Evolutionary conservation across 345 rosid genomes (phyloP).

Genomic region (Microthlaspi erraticum): DNA sequence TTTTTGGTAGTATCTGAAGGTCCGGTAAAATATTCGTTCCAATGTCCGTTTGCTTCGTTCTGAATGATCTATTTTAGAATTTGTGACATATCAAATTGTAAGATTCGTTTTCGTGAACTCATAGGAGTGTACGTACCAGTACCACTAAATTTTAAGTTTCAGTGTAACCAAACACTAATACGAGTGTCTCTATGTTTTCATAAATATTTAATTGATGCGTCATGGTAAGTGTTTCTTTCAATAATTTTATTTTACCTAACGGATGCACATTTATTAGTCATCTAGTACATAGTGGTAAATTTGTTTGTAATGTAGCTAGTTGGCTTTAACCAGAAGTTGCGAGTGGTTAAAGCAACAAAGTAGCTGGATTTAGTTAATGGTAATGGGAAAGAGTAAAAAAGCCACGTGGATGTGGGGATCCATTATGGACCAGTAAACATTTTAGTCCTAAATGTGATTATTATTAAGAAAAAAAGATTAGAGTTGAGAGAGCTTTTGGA

Average conservation of each 20-base stretch:
- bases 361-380: not conserved
- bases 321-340: not conserved
- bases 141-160: too few relatives aligned
- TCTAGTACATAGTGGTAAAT: not conserved
- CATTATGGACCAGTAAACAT: constrained; percentile 13
- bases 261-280: too few relatives aligned
- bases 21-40: not conserved
- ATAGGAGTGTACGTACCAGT: too few relatives aligned
- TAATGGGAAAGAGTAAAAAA: constrained; percentile 5
- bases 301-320: not conserved
- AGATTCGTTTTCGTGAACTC: too few relatives aligned
- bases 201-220: too few relatives aligned
- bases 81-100: too few relatives aligned
- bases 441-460: constrained; percentile 15
- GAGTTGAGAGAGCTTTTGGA: constrained; percentile 16
- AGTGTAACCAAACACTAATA: too few relatives aligned
- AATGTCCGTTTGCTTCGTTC: not conserved
- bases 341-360: not conserved
- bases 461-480: not conserved
- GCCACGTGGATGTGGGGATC: not conserved
- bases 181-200: too few relatives aligned
- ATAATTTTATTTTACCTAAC: too few relatives aligned
- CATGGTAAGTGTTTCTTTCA: too few relatives aligned
- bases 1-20: not conserved
- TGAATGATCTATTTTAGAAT: not conserved